These are phyloP conservation scores for Tagetes patula DNA, from an alignment of 129 eudicot species.

Conservation along the genomic window DNA sequence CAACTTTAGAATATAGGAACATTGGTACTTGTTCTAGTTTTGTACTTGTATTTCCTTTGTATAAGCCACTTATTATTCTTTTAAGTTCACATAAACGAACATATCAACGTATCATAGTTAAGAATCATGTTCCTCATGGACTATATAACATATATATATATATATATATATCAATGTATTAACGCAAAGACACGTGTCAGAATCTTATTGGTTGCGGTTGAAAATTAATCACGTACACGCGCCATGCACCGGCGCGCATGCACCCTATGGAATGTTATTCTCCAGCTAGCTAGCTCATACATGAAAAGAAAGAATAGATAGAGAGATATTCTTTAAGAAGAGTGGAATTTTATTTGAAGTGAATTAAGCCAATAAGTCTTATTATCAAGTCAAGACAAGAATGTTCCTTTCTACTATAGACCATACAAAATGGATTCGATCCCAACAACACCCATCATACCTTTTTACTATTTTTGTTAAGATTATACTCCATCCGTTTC, in stretches of 20 bases:
- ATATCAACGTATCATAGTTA: constrained; percentile 36
- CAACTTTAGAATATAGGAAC: constrained; percentile 41
- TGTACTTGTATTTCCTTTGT: constrained; percentile 40
- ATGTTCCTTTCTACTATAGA: constrained; percentile 50
- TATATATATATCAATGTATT: constrained; percentile 16
- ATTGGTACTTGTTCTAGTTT: constrained; percentile 32
- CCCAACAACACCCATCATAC: constrained; percentile 43
- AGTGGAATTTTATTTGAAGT: constrained; percentile 64
- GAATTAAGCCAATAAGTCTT: constrained; percentile 46
- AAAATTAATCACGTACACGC: constrained; percentile 8
- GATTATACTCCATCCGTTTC: constrained; percentile 37
- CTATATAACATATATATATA: constrained; percentile 1
- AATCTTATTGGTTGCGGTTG: constrained; percentile 23
- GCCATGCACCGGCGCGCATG: background rate
- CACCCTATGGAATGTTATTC: constrained; percentile 61
- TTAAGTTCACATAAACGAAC: constrained; percentile 38
- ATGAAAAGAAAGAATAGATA: constrained; percentile 33
- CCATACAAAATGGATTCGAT: constrained; percentile 79
- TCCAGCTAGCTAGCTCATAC: constrained; percentile 25
- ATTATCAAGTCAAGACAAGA: constrained; percentile 58
- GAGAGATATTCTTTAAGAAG: constrained; percentile 43
- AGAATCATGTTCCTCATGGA: constrained; percentile 43
- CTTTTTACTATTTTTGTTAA: constrained; percentile 39
- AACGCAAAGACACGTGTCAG: constrained; percentile 19
- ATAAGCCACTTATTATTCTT: constrained; percentile 20